These are phyloP conservation scores for Aspergillus sclerotiicarbonarius DNA, from an alignment of 495 filamentous ascomycete species.

Conservation along the genomic window DNA sequence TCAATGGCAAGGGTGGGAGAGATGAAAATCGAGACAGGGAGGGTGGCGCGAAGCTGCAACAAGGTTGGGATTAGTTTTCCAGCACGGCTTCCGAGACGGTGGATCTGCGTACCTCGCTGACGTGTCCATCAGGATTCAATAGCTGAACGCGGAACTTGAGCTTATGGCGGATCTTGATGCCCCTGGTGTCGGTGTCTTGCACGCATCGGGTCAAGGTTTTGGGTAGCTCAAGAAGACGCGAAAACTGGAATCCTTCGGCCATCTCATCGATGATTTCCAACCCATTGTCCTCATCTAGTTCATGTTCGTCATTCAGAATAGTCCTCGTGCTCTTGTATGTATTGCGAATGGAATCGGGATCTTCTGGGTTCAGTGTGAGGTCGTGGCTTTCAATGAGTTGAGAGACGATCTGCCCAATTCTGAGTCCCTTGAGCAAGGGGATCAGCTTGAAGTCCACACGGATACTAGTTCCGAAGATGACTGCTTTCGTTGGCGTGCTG, in stretches of 20 bases:
- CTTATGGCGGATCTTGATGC: constrained; percentile 86
- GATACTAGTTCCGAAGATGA: constrained; percentile 83
- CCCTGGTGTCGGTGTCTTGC: constrained; percentile 78
- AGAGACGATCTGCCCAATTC: constrained; percentile 71
- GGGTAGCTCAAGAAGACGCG: constrained; percentile 67
- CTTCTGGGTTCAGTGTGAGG: constrained; percentile 52
- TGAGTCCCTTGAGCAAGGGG: constrained; percentile 81
- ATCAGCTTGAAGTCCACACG: constrained; percentile 77
- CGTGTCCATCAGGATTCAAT: constrained; percentile 89
- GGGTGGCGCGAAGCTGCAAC: constrained; percentile 69
- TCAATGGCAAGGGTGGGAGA: constrained; percentile 85
- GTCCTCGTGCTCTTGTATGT: constrained; percentile 62
- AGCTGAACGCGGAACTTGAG: constrained; percentile 81
- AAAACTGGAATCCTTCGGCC: constrained; percentile 75
- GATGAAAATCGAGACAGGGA: constrained; percentile 88
- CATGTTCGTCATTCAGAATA: constrained; percentile 61
- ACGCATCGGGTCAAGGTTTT: constrained; percentile 74
- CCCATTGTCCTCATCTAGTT: constrained; percentile 56
- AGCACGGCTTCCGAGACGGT: not conserved
- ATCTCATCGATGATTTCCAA: constrained; percentile 70
- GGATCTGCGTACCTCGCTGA: constrained; percentile 66
- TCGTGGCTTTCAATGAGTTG: constrained; percentile 78
- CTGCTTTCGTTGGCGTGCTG: constrained; percentile 81
- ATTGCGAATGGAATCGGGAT: constrained; percentile 48
- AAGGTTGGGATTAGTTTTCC: constrained; percentile 13